Base-by-base conservation (phyloP, 176 grass and related monocot species). In the Hyparrhenia diplandra region DNA sequence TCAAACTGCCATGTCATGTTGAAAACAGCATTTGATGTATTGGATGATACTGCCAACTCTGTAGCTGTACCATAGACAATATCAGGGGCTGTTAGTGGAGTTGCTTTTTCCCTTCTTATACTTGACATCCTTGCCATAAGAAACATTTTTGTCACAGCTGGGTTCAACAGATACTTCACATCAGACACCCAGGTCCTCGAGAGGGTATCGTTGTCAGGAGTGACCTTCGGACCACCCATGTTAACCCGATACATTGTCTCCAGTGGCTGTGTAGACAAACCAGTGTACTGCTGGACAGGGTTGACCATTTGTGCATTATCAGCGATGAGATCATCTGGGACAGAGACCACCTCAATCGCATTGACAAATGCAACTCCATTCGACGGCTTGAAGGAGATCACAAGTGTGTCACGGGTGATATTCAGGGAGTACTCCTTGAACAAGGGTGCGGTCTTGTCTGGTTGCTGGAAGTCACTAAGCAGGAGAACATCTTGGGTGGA, bases 1-100 rank as follows among this genome's bases (percentile, higher is more conserved):
- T 88, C 60, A 71, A 98, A 91, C 82, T 89, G 90, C 95, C 95
- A 98, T 86, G 92, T 94, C 92, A 98, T 98, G 85, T 94, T 94
- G 78, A 94, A 92, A 83, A 84, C 47, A 5, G 92, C 79, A 28
- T 81, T 83, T 52, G 83, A 87, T 59, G 92, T 92, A 71, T 98
- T 94, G 24, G 88, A 47, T 37, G 90, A 52, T 39, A 68, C 29
- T 35, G 83, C 86, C 86, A 98, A 57, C 69, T 94, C 92, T 52
- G 81, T 88, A 52, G 88, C 95, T 75, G 95, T 98, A 13, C 68
- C 36, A 30, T 98, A 98, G 24, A 98, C 92, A 40, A 88, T 51
- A 68, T 78, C 65, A 1, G 95, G 95, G 42, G 95, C 95, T 13
- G 77, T 91, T 52, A 87, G 24, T 41, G 55, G 51, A 17, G 95